Evolutionary conservation across 495 filamentous ascomycete genomes (phyloP), one percentile per base, ranked within the genome.

Genomic region (Penicillium daleae): DNA sequence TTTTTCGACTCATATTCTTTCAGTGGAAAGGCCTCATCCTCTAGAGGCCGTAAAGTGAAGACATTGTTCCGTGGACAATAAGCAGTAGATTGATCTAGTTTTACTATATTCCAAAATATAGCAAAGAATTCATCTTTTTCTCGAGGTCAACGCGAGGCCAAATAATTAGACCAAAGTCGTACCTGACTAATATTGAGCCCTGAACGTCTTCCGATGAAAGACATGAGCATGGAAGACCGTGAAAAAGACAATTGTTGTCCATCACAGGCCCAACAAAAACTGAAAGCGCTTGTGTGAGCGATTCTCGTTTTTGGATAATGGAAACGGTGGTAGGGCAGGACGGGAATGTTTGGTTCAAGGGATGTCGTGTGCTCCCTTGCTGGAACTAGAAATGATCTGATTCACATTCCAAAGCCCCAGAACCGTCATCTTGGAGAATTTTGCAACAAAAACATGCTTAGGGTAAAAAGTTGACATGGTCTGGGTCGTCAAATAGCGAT

Each of bases 351-450:
- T 35, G 57, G n/a, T 26, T 29, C 57, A 49, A 59, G 44, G 44
- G 57, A 40, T 31, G 57, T 50, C 44, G 29, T 59, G 44, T 59
- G 57, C 44, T 50, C 44, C 31, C 44, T 59, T 59, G 46, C 57
- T 48, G 40, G 27, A 59, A 24, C 15, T 15, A 33, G 42, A 46
- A 46, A 46, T 24, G 10, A 22, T 46, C 19, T 21, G 19, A 1
- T 21, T 19, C n/a, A 46, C 42, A 46, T 46, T 46, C 42, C 42
- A 46, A 21, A 46, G 19, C 42, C 42, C 21, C 42, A 24, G 10
- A 46, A 46, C 19, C 19, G 21, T 10, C 42, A 8, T 19, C 21
- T 22, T 46, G 42, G 21, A 12, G 2, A 12, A 3, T 13, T 46
- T 44, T 44, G 40, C 40, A 22, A 19, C 7, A 21, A 8, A 2